phyloP scores from a whole-genome alignment of 257 asterid species.

The Penstemon davidsonii region DNA sequence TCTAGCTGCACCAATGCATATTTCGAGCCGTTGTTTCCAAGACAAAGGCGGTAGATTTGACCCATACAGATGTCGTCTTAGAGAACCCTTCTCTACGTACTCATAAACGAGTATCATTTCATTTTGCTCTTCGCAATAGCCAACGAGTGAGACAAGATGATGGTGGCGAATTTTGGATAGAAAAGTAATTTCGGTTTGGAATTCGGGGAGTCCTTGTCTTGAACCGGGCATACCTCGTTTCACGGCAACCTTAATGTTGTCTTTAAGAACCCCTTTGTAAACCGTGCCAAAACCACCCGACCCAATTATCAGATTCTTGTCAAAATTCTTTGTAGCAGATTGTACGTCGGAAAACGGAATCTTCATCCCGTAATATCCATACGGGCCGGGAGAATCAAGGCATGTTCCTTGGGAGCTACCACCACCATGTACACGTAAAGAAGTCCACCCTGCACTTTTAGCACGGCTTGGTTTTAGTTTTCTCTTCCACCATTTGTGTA shows the following conservation, averaged over 20 bases:
- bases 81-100: slow-evolving; percentile 71
- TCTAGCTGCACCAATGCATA: slow-evolving; percentile 88
- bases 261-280: slow-evolving; percentile 54
- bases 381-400: slow-evolving; percentile 48
- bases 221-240: slow-evolving; percentile 70
- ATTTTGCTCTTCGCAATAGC: slow-evolving; percentile 70
- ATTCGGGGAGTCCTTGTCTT: slow-evolving; percentile 74
- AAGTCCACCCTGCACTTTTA: slow-evolving; percentile 62
- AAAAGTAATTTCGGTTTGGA: slow-evolving; percentile 64
- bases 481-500: slow-evolving; percentile 37
- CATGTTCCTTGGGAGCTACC: slow-evolving; percentile 55
- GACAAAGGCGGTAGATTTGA: slow-evolving; percentile 43
- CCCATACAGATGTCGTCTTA: slow-evolving; percentile 63
- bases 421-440: slow-evolving; percentile 45
- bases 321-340: slow-evolving; percentile 59
- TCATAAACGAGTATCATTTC: slow-evolving; percentile 84
- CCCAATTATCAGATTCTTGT: slow-evolving; percentile 57
- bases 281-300: slow-evolving; percentile 77
- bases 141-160: slow-evolving; percentile 73
- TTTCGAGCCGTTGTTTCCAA: slow-evolving; percentile 78
- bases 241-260: slow-evolving; percentile 59
- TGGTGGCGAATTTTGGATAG: slow-evolving; percentile 71
- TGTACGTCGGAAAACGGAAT: slow-evolving; percentile 61
- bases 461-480: slow-evolving; percentile 35
- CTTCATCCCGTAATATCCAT: slow-evolving; percentile 53